Evolutionary conservation across 2,329 filamentous ascomycete species (phyloP), one percentile per base, ranked within the genome.

Genomic region (Neocucurbitaria cava): DNA sequence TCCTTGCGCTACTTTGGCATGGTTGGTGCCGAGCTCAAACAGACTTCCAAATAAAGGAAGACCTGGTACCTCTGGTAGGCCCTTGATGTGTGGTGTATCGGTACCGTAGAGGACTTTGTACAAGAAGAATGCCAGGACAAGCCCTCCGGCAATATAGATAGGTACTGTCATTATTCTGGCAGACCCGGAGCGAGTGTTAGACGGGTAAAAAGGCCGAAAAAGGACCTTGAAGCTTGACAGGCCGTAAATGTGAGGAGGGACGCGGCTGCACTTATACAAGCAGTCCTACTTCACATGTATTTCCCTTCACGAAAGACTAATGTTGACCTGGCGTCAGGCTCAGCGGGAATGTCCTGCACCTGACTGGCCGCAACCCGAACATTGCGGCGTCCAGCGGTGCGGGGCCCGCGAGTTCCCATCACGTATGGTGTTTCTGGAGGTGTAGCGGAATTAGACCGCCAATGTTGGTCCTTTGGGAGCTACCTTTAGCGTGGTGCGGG

Each of bases 81-180:
- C 74, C 56, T 81, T 81, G 66, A 82, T 81, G 57, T 79, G 79
- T 11, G 80, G 79, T 18, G 75, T 74, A 52, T 82, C 79, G 5
- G 80, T 82, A 7, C 70, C 71, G 55, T 80, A 79, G 13, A 82
- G 71, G 20, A 79, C 59, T 18, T 72, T 75, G 52, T 79, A 69
- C 6, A 75, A 52, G 41, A 78, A 71, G 60, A 76, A 79, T 3
- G 76, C 49, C 5, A 79, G 49, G 20, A 79, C 71, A 6, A 78
- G 64, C 38, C 77, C 65, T 48, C 77, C 76, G 48, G 79, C 76
- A 15, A 75, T 69, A 28, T 79, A 69, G 31, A 81, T 69, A 15
- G 78, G 74, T 33, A 77, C 68, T 31, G 76, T 71, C 74, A 76
- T 76, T 41, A 17, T 61, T 15, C 11, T n/a, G 33, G n/a, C 24